Evolutionary conservation across 192 early-diverging fungal species (phyloP), one percentile per base, ranked within the genome.

Genomic region (Umbelopsis isabellina): DNA sequence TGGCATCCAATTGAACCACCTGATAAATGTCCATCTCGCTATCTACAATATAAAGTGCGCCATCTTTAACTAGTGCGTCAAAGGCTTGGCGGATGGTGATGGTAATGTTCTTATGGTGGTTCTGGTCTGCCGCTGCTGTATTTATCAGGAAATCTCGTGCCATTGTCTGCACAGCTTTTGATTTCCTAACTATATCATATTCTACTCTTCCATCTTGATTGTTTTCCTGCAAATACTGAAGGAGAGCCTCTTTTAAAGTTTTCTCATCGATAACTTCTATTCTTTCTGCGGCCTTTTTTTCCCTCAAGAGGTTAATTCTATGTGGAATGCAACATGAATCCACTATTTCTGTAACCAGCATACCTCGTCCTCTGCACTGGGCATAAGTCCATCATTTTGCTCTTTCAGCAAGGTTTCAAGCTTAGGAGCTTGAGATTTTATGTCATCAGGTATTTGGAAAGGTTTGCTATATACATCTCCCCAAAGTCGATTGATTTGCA

Each of bases 381-480:
- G 23, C 30, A 35, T 35, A 35, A 35, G 21, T 11, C 27, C 15
- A 21, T 16, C 33, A 35, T n/a, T 30, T 18, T 61, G 30, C 21
- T 61, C 55, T 61, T 61, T 61, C 55, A 61, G 55, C 30, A 61
- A 35, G 25, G 12, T 2, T 35, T 33, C 55, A 16, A 61, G 55
- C 27, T 61, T 30, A 18, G 27, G 27, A 2, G 18, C 16, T 5
- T 61, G 25, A 16, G 6, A 13, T 4, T 35, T 13, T 13, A 61
- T 61, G 10, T 61, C 15, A n/a, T 27, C 10, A 8, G 55, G 55
- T 0, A 61, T 35, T 35, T 61, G 27, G 16, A 61, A 61, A 5
- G 55, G 55, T n/a, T 61, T 37, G 55, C 55, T 61, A 30, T 61
- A 61, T 11, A 61, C 55, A 61, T 16, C 11, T 35, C 37, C 55